These are phyloP conservation scores for Fraxinus paxiana DNA, from an alignment of 305 asterid species.

Conservation along the genomic window DNA sequence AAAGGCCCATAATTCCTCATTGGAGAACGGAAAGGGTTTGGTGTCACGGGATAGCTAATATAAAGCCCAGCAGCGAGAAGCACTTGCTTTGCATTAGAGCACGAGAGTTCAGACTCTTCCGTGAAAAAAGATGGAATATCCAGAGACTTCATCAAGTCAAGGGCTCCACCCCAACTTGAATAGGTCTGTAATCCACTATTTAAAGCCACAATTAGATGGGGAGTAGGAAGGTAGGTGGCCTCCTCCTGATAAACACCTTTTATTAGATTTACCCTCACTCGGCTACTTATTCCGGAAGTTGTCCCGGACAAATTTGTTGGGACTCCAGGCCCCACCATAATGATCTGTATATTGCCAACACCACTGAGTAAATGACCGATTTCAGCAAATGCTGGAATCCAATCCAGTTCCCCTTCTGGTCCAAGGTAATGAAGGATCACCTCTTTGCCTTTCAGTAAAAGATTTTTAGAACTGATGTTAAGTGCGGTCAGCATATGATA, in stretches of 20 bases:
- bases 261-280: slow-evolving; percentile 24
- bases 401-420: slow-evolving; percentile 38
- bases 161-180: slow-evolving; percentile 30
- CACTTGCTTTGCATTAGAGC: slow-evolving; percentile 26
- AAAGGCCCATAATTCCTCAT: slow-evolving; percentile 28
- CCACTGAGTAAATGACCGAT: slow-evolving; percentile 32
- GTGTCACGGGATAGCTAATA: slow-evolving; percentile 33
- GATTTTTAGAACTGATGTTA: slow-evolving; percentile 25
- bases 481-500: slow-evolving; percentile 31
- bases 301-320: slow-evolving; percentile 33
- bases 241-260: slow-evolving; percentile 27
- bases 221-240: slow-evolving; percentile 22
- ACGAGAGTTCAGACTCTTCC: slow-evolving; percentile 28
- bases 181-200: slow-evolving; percentile 27
- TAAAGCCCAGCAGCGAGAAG: slow-evolving; percentile 24
- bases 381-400: slow-evolving; percentile 36
- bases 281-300: slow-evolving; percentile 21
- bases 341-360: slow-evolving; percentile 25
- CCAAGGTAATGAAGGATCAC: slow-evolving; percentile 33
- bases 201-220: slow-evolving; percentile 24
- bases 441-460: slow-evolving; percentile 30
- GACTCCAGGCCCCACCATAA: slow-evolving; percentile 37
- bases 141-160: slow-evolving; percentile 27
- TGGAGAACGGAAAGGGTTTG: slow-evolving; percentile 41
- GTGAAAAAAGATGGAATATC: slow-evolving; percentile 28